Base-by-base conservation (phyloP, 108 stramenopile species). In the Cyclotella atomus region DNA sequence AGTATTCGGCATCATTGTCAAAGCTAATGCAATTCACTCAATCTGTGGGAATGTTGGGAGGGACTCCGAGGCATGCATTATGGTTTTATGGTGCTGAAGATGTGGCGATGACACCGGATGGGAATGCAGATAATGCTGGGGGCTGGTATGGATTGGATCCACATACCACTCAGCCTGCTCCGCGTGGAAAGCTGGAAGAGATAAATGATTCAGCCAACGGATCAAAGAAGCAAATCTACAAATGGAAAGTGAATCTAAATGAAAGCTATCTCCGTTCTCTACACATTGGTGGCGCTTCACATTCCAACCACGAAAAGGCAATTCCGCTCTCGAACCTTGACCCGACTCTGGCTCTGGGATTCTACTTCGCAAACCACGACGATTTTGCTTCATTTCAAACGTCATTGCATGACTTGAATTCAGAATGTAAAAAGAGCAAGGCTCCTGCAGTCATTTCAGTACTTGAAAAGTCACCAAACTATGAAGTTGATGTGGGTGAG, bases 41-140 rank as follows among this genome's bases (percentile, higher is more conserved):
- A 70, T 93, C 91, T 10, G 90, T 94, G 24, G 95, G 95, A 12
- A 83, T 96, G 53, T 46, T 96, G n/a, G 95, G 95, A 8, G 95
- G 95, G 20, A 85, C 90, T 21, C 93, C 93, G 9, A 67, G 95
- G 0, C 90, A 91, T 65, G 95, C 95, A 4, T 85, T 93, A 44
- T 96, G 91, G 90, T 96, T 94, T 63, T 96, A 90, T 70, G 93
- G 93, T 1, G 89, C 90, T 2, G 79, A 84, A 47, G 87, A 90
- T 0, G 66, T 68, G 15, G 49, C 64, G 34, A 35, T 55, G 25
- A 16, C 28, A 55, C 3, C 54, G 28, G 4, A 23, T n/a, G n/a
- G 43, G 43, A 30, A 57, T 12, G 70, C 5, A 21, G 43, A 30
- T n/a, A 83, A 85, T 64, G 89, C 83, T 10, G 73, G 76, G 14